These are phyloP conservation scores for Cucurbitaria berberidis DNA, from an alignment of 2,329 filamentous ascomycete genomes.

Conservation along the genomic window DNA sequence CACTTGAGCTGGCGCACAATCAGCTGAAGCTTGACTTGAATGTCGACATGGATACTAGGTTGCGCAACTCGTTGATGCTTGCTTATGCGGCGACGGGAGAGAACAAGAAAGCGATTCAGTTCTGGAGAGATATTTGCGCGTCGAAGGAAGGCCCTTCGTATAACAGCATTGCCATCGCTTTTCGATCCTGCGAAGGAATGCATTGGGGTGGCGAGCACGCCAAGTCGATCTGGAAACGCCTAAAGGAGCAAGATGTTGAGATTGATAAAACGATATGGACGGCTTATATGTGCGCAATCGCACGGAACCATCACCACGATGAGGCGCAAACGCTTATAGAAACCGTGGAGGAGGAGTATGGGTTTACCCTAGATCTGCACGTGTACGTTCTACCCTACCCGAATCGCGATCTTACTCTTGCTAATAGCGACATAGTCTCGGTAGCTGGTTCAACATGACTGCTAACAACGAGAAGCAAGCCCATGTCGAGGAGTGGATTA, in stretches of 20 bases:
- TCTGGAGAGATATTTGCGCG: constrained; percentile 84
- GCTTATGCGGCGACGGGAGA: constrained; percentile 76
- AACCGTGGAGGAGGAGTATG: constrained; percentile 70
- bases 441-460: constrained; percentile 76
- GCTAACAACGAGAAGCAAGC: constrained; percentile 69
- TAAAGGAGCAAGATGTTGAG: constrained; percentile 77
- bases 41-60: constrained; percentile 74
- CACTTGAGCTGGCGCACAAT: constrained; percentile 80
- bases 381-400: constrained; percentile 64
- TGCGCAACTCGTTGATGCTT: constrained; percentile 87
- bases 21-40: constrained; percentile 92
- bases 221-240: constrained; percentile 70
- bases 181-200: constrained; percentile 75
- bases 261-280: constrained; percentile 75
- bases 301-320: constrained; percentile 72
- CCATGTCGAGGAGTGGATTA: constrained; percentile 76
- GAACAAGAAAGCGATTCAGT: constrained; percentile 71
- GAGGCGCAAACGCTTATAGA: constrained; percentile 71
- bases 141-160: constrained; percentile 87
- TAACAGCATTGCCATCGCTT: constrained; percentile 78
- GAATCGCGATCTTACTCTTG: background rate
- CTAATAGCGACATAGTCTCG: constrained; percentile 62
- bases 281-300: constrained; percentile 77
- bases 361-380: constrained; percentile 69
- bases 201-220: constrained; percentile 54